Conservation (phyloP, 2,329 filamentous ascomycete species). For the Nakataea oryzae region DNA sequence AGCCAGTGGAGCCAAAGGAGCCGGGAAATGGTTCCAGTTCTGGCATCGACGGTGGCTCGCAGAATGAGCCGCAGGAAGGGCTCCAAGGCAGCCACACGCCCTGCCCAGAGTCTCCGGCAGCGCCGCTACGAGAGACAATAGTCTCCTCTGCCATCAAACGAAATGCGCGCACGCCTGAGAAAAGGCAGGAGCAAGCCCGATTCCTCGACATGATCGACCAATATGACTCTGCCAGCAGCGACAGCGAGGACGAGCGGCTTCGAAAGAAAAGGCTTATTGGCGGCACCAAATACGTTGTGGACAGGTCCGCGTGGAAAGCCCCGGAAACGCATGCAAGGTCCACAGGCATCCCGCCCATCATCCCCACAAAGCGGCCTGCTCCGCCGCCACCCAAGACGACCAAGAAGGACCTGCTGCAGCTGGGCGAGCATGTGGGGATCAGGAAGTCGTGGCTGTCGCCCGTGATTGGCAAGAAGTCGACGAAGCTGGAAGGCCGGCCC, state of each 20-base stretch:
- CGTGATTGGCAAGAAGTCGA: not conserved
- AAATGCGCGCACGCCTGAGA: not conserved
- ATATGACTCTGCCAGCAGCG: not conserved
- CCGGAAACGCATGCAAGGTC: not conserved
- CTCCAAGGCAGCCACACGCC: not conserved
- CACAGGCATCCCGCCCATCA: constrained; percentile 1
- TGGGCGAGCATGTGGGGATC: not conserved
- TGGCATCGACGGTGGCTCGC: not conserved
- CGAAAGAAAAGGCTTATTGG: not conserved
- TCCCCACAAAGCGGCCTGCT: not conserved
- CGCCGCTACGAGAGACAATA: not conserved
- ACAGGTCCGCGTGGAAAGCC: not conserved
- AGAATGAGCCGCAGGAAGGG: not conserved
- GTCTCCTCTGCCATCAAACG: not conserved
- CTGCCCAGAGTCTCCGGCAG: not conserved
- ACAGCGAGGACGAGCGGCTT: not conserved
- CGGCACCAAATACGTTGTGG: not conserved
- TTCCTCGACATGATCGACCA: not conserved
- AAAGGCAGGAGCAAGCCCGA: not conserved
- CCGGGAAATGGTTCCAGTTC: too few species aligned
- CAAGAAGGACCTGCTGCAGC: not conserved
- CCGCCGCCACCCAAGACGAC: not conserved
- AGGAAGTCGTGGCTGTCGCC: not conserved
- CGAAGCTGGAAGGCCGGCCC: not conserved
- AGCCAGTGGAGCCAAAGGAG: not conserved